Evolutionary conservation across 352 stramenopile species (phyloP).

Genomic region (Pythium brachiatum): DNA sequence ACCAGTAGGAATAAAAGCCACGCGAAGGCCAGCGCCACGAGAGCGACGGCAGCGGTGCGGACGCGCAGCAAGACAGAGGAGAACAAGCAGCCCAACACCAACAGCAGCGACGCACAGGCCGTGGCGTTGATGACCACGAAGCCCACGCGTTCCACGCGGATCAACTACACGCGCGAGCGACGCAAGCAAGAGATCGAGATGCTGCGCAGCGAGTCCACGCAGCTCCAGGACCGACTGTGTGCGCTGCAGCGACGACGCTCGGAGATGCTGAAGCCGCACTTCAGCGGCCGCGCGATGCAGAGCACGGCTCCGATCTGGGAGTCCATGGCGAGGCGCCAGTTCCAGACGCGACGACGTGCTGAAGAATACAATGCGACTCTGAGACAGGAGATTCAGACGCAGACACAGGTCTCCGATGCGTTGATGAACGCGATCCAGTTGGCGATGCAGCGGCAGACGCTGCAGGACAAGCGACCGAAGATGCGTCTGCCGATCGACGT

Average conservation of each 20-base stretch:
- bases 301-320: slow-evolving; percentile 22
- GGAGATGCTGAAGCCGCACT: slow-evolving; percentile 5
- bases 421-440: slow-evolving; percentile 9
- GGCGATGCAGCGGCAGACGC: background rate
- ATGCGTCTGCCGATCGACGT: background rate
- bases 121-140: background rate
- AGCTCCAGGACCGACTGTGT: slow-evolving; percentile 9
- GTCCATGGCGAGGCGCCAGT: slow-evolving; percentile 15
- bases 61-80: background rate
- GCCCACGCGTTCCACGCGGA: background rate
- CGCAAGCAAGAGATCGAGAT: slow-evolving; percentile 18
- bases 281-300: background rate
- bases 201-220: slow-evolving; percentile 4
- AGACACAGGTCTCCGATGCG: slow-evolving; percentile 5
- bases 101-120: background rate
- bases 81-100: background rate
- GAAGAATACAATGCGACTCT: slow-evolving; percentile 13
- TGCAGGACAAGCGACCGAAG: background rate
- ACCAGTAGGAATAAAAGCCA: background rate
- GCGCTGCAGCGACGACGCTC: background rate
- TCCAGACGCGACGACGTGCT: background rate
- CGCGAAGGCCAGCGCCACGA: background rate
- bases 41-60: background rate
- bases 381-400: background rate
- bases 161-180: slow-evolving; percentile 21